phyloP scores from a whole-genome alignment of 176 grass and related monocot genomes.

The Triticum timopheevii region DNA sequence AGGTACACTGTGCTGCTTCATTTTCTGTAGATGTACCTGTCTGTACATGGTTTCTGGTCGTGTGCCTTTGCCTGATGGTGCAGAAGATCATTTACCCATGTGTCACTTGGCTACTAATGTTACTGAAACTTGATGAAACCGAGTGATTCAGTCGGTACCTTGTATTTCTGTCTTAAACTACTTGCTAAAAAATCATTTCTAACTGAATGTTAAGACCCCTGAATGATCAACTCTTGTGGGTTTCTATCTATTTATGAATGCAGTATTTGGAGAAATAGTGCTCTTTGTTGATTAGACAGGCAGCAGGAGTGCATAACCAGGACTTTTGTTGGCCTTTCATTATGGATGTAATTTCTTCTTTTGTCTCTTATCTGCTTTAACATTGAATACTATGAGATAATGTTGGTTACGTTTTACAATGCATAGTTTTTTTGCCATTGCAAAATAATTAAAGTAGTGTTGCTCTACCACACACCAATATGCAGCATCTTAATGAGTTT shows the following conservation, averaged over 20 bases:
- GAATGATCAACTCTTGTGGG: neutral
- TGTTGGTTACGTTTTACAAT: neutral
- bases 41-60: neutral
- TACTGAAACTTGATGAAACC: neutral
- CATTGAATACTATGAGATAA: neutral
- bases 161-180: constrained; percentile 14
- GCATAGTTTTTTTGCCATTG: neutral
- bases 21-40: neutral
- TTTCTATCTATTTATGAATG: constrained; percentile 2
- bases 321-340: constrained; percentile 6
- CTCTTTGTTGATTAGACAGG: constrained; percentile 5
- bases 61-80: neutral
- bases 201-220: neutral
- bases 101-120: constrained; percentile 6
- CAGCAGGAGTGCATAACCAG: neutral
- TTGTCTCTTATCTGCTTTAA: neutral
- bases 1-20: constrained; percentile 35
- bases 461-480: constrained; percentile 5
- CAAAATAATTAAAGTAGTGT: constrained; percentile 7
- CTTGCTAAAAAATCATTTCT: neutral
- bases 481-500: neutral
- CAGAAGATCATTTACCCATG: neutral
- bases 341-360: neutral
- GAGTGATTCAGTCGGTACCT: neutral
- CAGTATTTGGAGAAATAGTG: neutral